phyloP scores from a whole-genome alignment of 192 early-diverging fungal genomes.

The Funneliformis mosseae region DNA sequence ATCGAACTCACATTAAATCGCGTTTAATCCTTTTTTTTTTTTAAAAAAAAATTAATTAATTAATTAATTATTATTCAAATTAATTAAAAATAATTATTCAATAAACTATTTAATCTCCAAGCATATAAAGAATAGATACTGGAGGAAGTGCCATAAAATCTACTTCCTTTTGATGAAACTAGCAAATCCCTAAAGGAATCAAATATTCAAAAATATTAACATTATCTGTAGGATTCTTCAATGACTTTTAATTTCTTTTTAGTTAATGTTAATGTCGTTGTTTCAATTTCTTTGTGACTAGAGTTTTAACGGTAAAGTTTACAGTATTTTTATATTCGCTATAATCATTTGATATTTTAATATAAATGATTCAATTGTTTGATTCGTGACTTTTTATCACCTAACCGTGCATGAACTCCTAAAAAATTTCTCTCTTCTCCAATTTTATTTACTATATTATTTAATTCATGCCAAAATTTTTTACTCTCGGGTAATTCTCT shows the following conservation, averaged over 20 bases:
- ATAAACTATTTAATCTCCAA: neutral
- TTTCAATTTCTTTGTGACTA: neutral
- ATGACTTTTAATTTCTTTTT: neutral
- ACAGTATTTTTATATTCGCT: neutral
- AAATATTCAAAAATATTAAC: neutral
- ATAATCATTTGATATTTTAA: neutral
- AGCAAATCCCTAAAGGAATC: neutral
- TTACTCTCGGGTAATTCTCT: conserved; percentile 50
- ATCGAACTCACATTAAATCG: neutral
- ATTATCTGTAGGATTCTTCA: neutral
- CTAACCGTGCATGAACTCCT: conserved; percentile 57
- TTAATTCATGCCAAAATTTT: conserved; percentile 41
- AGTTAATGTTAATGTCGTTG: neutral
- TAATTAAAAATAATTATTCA: neutral
- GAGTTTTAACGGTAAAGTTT: neutral
- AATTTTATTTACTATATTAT: conserved; percentile 47
- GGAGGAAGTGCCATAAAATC: neutral
- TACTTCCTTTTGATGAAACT: neutral
- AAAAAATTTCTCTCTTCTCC: conserved; percentile 52
- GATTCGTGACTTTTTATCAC: conserved; percentile 33
- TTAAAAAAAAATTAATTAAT: too few species aligned
- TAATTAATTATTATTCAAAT: too few species aligned
- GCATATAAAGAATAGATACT: neutral
- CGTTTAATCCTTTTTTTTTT: neutral
- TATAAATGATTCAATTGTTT: neutral